A percentile compares a stretch with the other conserved stretches of the same genome.
phyloP scores from a whole-genome alignment of 108 stramenopile species.

The Fistulifera pelliculosa region DNA sequence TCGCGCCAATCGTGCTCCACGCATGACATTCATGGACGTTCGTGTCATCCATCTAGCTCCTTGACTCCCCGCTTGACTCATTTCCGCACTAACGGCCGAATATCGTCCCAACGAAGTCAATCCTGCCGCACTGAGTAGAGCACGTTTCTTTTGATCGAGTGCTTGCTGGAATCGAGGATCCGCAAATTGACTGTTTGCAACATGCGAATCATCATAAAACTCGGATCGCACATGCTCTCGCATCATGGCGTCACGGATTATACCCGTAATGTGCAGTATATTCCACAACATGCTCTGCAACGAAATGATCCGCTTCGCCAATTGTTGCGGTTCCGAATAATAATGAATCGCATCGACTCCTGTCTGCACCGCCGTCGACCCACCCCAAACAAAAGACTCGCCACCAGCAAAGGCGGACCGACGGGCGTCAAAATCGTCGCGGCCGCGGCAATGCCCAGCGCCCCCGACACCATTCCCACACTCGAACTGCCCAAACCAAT shows the following conservation, averaged over 20 bases:
- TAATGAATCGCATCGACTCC: slow-evolving; percentile 48
- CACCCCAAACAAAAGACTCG: slow-evolving; percentile 62
- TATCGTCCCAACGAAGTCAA: slow-evolving; percentile 2
- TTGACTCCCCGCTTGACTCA: slow-evolving; percentile 5
- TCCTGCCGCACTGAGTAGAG: not conserved
- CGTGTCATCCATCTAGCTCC: slow-evolving; percentile 1
- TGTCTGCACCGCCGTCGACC: slow-evolving; percentile 48
- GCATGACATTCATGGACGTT: slow-evolving; percentile 13
- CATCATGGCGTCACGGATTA: slow-evolving; percentile 47
- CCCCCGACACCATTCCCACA: slow-evolving; percentile 51
- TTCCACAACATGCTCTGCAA: slow-evolving; percentile 41
- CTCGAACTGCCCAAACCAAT: slow-evolving; percentile 39
- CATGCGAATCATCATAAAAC: slow-evolving; percentile 4
- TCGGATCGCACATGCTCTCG: slow-evolving; percentile 32
- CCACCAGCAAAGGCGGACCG: slow-evolving; percentile 59
- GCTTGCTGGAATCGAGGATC: slow-evolving; percentile 2
- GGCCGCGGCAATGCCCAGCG: slow-evolving; percentile 51
- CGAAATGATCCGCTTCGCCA: slow-evolving; percentile 56
- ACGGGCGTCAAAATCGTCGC: slow-evolving; percentile 55
- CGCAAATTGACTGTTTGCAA: not conserved
- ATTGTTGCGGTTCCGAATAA: slow-evolving; percentile 48
- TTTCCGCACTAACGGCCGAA: slow-evolving; percentile 1
- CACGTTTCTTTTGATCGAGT: not conserved
- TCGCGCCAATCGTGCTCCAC: slow-evolving; percentile 19
- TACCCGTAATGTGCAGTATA: slow-evolving; percentile 44